Percentiles rank a stretch among this genome's conserved stretches.
phyloP scores from a whole-genome alignment of 495 filamentous ascomycete species.

The Parathielavia hyrcaniae region DNA sequence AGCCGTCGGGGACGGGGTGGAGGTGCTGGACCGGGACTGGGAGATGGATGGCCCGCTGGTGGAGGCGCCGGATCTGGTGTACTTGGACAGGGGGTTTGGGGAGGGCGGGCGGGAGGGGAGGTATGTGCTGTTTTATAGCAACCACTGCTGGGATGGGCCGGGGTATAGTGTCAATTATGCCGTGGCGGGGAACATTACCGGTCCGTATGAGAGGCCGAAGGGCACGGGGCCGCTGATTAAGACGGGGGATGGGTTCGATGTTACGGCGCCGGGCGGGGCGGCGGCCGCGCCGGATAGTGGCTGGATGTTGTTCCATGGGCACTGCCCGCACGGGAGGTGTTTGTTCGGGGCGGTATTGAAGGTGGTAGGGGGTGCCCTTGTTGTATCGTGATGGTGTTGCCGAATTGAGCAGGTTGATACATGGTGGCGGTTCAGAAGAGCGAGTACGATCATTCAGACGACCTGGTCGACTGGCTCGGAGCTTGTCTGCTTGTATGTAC shows the following conservation, averaged over 20 bases:
- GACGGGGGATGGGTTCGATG: slow-evolving; percentile 35
- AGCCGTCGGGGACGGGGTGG: slow-evolving; percentile 43
- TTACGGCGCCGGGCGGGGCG: slow-evolving; percentile 51
- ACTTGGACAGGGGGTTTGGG: slow-evolving; percentile 34
- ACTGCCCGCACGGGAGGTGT: slow-evolving; percentile 41
- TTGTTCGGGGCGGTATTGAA: slow-evolving; percentile 26
- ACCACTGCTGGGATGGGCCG: slow-evolving; percentile 48
- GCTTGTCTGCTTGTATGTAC: no score
- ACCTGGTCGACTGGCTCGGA: no score
- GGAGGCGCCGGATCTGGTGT: slow-evolving; percentile 54
- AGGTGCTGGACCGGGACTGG: slow-evolving; percentile 49
- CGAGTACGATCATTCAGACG: no score
- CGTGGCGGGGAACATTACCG: slow-evolving; percentile 34
- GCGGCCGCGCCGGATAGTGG: slow-evolving; percentile 42
- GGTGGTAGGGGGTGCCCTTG: slow-evolving; percentile 8
- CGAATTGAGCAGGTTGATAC: not conserved
- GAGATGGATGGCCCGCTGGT: slow-evolving; percentile 54
- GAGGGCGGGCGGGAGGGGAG: slow-evolving; percentile 31
- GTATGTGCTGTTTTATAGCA: slow-evolving; percentile 59
- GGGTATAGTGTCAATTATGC: slow-evolving; percentile 54
- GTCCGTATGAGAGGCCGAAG: slow-evolving; percentile 41
- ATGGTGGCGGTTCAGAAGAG: not conserved
- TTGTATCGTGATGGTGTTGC: slow-evolving; percentile 7
- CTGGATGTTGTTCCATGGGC: slow-evolving; percentile 48
- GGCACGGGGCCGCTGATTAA: slow-evolving; percentile 32